Percentiles rank a stretch among this genome's conserved stretches.
These are phyloP conservation scores for Chaetomium strumarium DNA, from an alignment of 2,329 filamentous ascomycete species.

Conservation along the genomic window DNA sequence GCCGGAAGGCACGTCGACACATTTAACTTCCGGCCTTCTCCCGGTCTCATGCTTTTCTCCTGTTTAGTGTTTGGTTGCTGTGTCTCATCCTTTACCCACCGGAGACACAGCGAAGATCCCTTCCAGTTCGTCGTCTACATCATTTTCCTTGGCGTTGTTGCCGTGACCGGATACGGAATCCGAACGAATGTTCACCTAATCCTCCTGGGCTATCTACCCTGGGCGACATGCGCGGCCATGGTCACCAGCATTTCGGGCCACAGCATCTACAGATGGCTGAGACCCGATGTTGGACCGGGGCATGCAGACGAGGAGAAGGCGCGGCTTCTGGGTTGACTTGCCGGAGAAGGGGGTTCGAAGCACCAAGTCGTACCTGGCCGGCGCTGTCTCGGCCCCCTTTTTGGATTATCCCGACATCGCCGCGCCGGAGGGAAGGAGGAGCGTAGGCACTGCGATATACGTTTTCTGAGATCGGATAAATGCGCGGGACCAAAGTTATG, in stretches of 20 bases:
- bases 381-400: not conserved
- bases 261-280: slow-evolving; percentile 14
- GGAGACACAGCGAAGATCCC: slow-evolving; percentile 28
- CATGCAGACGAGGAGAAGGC: slow-evolving; percentile 18
- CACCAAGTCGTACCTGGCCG: not conserved
- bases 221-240: slow-evolving; percentile 34
- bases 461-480: not conserved
- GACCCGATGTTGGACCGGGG: not conserved
- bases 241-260: slow-evolving; percentile 28
- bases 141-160: slow-evolving; percentile 22
- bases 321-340: slow-evolving; percentile 12
- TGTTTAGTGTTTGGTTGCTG: slow-evolving; percentile 33
- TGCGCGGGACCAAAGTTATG: not conserved
- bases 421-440: not conserved
- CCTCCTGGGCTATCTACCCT: slow-evolving; percentile 32
- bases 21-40: slow-evolving; percentile 29
- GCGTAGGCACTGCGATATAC: not conserved
- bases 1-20: not conserved
- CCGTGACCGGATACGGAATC: slow-evolving; percentile 24
- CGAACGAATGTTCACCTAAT: slow-evolving; percentile 28
- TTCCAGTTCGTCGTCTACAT: slow-evolving; percentile 31
- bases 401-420: not conserved
- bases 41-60: slow-evolving; percentile 30
- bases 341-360: not conserved
- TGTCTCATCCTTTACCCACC: slow-evolving; percentile 33